Percentiles rank a stretch among this genome's conserved stretches.
phyloP scores from a whole-genome alignment of 371 early-diverging fungal genomes.

The Mortierella sp. region DNA sequence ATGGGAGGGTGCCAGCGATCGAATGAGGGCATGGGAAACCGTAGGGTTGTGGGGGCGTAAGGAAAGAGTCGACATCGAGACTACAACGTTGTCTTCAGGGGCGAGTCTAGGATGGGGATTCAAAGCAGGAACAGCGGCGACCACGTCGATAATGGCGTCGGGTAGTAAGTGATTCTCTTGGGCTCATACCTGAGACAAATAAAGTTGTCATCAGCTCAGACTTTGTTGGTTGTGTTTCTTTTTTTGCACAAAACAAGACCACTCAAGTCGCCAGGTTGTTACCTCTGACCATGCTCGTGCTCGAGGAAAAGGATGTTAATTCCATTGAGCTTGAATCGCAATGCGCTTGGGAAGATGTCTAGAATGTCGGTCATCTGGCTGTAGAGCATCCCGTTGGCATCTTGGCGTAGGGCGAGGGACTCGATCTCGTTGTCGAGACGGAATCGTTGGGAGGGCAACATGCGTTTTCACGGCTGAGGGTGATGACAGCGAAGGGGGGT shows the following conservation, averaged over 20 bases:
- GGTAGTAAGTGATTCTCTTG: slow-evolving; percentile 8
- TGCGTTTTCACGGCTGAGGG: no score
- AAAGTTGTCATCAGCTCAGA: neutral
- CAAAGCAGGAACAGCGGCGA: neutral
- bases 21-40: no score
- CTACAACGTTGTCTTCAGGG: no score
- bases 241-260: no score
- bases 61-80: no score
- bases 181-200: neutral
- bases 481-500: no score
- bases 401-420: slow-evolving; percentile 3
- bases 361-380: slow-evolving; percentile 15
- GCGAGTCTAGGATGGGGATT: no score
- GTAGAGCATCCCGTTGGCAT: slow-evolving; percentile 2
- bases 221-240: no score
- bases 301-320: slow-evolving; percentile 4
- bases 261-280: no score
- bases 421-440: slow-evolving; percentile 3
- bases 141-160: slow-evolving; percentile 11
- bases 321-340: slow-evolving; percentile 12
- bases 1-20: neutral
- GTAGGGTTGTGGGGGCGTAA: no score
- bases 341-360: neutral
- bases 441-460: slow-evolving; percentile 11
- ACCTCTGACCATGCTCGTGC: neutral